Conservation (phyloP, 176 grass and related monocot genomes). For the Musa beccarii region DNA sequence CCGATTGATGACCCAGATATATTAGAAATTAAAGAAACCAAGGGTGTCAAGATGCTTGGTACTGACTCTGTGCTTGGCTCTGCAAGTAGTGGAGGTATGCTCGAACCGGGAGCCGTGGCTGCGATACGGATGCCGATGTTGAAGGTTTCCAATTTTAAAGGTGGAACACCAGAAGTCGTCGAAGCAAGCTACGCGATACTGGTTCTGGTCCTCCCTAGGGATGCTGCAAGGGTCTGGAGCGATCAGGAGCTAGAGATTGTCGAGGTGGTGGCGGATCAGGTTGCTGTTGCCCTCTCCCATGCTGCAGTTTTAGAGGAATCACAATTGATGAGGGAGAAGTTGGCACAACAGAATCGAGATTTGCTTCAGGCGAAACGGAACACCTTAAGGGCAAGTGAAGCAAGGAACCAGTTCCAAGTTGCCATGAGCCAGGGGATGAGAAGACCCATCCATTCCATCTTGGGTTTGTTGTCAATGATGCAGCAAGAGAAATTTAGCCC, state of each 20-base stretch:
- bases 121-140: slow-evolving; percentile 78
- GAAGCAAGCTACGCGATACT: slow-evolving; percentile 63
- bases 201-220: slow-evolving; percentile 41
- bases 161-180: slow-evolving; percentile 69
- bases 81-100: slow-evolving; percentile 33
- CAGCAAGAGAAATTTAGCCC: slow-evolving; percentile 72
- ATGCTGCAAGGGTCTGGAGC: slow-evolving; percentile 39
- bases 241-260: slow-evolving; percentile 56
- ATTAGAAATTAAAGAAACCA: slow-evolving; percentile 36
- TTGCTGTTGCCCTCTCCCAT: slow-evolving; percentile 73
- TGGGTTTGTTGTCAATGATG: slow-evolving; percentile 84
- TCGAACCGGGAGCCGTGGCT: slow-evolving; percentile 35
- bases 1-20: slow-evolving; percentile 43
- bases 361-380: slow-evolving; percentile 57
- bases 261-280: slow-evolving; percentile 74
- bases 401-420: slow-evolving; percentile 74
- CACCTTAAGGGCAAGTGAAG: slow-evolving; percentile 56
- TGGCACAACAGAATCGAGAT: slow-evolving; percentile 49
- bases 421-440: slow-evolving; percentile 78
- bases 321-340: slow-evolving; percentile 62
- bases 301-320: slow-evolving; percentile 73
- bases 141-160: slow-evolving; percentile 74
- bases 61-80: slow-evolving; percentile 36
- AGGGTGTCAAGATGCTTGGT: slow-evolving; percentile 35
- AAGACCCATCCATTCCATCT: slow-evolving; percentile 75